Evolutionary conservation across 495 filamentous ascomycete species (phyloP).

Genomic region (Neurospora sp.): DNA sequence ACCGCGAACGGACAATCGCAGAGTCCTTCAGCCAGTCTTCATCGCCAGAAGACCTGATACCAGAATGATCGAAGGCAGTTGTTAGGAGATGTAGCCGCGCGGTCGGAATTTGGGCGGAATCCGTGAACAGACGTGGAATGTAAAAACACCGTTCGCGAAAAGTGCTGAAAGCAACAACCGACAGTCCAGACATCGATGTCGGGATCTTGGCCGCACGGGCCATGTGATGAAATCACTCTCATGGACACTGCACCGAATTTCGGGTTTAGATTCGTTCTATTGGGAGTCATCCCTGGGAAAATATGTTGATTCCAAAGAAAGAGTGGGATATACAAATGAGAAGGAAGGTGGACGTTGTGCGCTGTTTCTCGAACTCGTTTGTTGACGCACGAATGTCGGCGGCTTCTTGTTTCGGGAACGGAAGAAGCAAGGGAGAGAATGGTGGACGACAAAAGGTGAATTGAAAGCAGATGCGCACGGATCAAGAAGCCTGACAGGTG

Average conservation of each 20-base stretch:
- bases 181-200: neutral
- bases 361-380: neutral
- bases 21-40: neutral
- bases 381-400: neutral
- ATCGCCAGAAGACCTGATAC: neutral
- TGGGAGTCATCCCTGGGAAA: neutral
- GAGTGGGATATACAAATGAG: neutral
- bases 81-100: neutral
- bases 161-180: neutral
- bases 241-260: neutral
- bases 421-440: neutral
- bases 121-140: neutral
- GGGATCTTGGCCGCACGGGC: neutral
- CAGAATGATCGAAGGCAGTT: neutral
- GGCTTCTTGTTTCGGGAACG: neutral
- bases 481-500: neutral
- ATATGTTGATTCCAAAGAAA: neutral
- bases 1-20: neutral
- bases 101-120: neutral
- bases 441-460: neutral
- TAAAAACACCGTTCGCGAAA: neutral
- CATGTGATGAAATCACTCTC: neutral
- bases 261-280: neutral
- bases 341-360: neutral
- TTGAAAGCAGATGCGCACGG: neutral